Evolutionary conservation across 805 yeast genomes (phyloP), one percentile per base, ranked within the genome.

Genomic region (Scheffersomyces amazonensis): DNA sequence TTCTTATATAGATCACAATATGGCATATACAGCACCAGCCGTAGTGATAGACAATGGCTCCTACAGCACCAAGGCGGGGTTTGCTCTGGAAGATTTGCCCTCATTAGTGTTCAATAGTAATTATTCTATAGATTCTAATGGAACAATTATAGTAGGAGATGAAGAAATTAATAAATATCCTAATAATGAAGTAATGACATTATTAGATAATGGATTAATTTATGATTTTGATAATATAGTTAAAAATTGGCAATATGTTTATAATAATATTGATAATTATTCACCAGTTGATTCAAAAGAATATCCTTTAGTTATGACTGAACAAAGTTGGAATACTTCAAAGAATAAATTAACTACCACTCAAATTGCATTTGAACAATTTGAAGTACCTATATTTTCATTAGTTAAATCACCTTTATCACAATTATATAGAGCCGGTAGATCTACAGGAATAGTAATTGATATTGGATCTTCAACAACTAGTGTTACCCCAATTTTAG

Each of bases 381-480:
- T 87, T 30, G 66, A 80, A 34, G 87, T 87, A 9, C 96, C 96
- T 0, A 74, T 84, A 7, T 79, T 90, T 51, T 81, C 88, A 18
- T 64, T 89, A 31, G 76, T 86, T 16, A 82, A 85, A 54, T 76
- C 81, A 27, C 95, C 96, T 5, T 63, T 90, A 38, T 85, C 91
- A 24, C 81, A 81, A 34, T 76, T 87, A 3, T 83, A 84, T 55
- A 82, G 89, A n/a, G 69, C 81, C 47, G 91, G 95, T 1, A 80
- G 81, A 53, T 75, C 86, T 18, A 81, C 84, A 9, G 88, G 91
- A 4, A 68, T 90, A 41, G 87, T 89, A 7, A 73, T 89, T 18
- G 96, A 90, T 56, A 62, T 89, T 32, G 96, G 96, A 2, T 71
- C 85, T 8, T 70, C 83, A 3, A 75, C 78, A 4, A 73, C 83